Percentiles rank a stretch among this genome's conserved stretches.
phyloP scores from a whole-genome alignment of 176 grass and related monocot genomes.

The Cenchrus americanus region DNA sequence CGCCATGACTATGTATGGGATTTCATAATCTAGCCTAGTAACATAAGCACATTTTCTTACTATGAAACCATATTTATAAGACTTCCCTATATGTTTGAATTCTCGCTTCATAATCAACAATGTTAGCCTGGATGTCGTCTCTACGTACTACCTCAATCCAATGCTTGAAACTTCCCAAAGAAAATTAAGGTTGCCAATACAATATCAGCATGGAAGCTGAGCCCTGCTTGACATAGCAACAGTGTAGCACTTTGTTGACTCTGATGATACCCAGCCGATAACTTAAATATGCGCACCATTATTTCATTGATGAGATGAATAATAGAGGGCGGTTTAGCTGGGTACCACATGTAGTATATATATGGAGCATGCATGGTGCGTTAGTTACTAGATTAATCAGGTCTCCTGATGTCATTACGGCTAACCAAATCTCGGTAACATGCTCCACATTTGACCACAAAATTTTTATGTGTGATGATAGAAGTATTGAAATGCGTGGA shows the following conservation, averaged over 20 bases:
- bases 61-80: no score
- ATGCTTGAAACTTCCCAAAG: not conserved
- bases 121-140: not conserved
- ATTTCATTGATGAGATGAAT: not conserved
- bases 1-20: no score
- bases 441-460: not conserved
- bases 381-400: not conserved
- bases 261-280: not conserved
- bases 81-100: not conserved
- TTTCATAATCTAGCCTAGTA: not conserved
- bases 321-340: not conserved
- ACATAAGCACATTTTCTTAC: no score
- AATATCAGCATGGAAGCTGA: not conserved
- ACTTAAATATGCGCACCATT: not conserved
- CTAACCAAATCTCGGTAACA: not conserved
- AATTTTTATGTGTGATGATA: not conserved
- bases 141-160: not conserved
- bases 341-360: not conserved
- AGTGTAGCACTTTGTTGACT: not conserved
- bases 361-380: not conserved
- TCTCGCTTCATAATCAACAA: not conserved
- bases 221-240: not conserved
- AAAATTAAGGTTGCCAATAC: not conserved
- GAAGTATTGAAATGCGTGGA: not conserved
- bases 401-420: not conserved